A percentile compares a stretch with the other conserved stretches of the same genome.
These are phyloP conservation scores for Fagus sylvatica DNA, from an alignment of 306 rosid species.

Conservation along the genomic window DNA sequence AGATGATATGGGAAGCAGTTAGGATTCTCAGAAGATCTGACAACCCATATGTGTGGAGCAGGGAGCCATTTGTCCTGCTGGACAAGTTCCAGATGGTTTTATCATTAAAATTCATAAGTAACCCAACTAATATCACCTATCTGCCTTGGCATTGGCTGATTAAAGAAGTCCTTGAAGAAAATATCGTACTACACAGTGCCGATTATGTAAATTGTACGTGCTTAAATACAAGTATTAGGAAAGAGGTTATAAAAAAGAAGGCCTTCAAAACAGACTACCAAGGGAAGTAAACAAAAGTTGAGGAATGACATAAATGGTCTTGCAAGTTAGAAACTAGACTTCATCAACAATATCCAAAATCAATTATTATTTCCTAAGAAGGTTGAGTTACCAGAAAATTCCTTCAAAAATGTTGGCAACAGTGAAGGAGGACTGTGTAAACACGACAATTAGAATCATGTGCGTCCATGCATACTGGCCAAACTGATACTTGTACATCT, in stretches of 20 bases:
- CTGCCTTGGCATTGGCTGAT: no score
- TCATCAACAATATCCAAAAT: background rate
- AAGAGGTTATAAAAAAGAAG: background rate
- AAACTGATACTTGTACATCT: conserved; percentile 98
- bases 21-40: background rate
- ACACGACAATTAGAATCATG: conserved; percentile 94
- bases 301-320: background rate
- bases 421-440: conserved; percentile 92
- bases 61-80: background rate
- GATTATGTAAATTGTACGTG: background rate
- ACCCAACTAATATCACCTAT: background rate
- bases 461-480: conserved; percentile 99
- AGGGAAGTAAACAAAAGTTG: background rate
- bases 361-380: background rate
- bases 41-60: background rate
- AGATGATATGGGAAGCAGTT: background rate
- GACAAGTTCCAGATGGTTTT: background rate
- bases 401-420: conserved; percentile 99
- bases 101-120: background rate
- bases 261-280: background rate
- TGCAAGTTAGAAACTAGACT: background rate
- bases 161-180: no score
- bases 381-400: conserved; percentile 76
- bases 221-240: background rate
- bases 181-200: no score